These are phyloP conservation scores for Omphalotus guepiniiformis DNA, from an alignment of 768 basidiomycete species.

Conservation along the genomic window DNA sequence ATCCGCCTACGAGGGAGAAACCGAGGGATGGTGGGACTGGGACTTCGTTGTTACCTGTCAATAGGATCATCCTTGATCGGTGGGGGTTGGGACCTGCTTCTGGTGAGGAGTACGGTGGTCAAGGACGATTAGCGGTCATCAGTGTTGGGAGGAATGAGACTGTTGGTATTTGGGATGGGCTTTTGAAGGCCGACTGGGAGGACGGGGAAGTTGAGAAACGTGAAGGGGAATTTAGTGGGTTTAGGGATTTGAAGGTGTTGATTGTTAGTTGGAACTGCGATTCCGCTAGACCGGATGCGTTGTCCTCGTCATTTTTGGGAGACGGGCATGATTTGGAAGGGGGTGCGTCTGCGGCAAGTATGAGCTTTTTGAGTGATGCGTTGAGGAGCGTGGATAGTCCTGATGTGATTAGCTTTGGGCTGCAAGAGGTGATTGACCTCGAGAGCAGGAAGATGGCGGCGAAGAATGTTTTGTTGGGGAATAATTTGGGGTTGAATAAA, in stretches of 20 bases:
- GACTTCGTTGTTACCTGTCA: slow-evolving; percentile 51
- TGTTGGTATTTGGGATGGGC: slow-evolving; percentile 85
- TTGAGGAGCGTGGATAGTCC: slow-evolving; percentile 70
- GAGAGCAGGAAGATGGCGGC: slow-evolving; percentile 90
- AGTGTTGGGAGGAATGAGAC: slow-evolving; percentile 74
- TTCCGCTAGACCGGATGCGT: slow-evolving; percentile 74
- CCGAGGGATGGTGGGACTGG: too few species aligned
- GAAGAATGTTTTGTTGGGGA: slow-evolving; percentile 82
- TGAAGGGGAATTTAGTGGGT: slow-evolving; percentile 62
- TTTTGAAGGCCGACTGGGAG: slow-evolving; percentile 76
- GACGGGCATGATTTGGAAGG: too few species aligned
- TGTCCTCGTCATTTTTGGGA: too few species aligned
- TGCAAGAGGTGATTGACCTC: slow-evolving; percentile 97
- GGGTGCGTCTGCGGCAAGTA: too few species aligned
- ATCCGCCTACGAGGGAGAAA: too few species aligned
- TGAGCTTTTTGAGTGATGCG: slow-evolving; percentile 74
- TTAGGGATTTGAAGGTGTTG: slow-evolving; percentile 72
- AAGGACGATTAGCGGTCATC: slow-evolving; percentile 64
- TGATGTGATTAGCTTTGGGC: slow-evolving; percentile 90
- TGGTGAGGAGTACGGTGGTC: too few species aligned
- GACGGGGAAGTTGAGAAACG: slow-evolving; percentile 23
- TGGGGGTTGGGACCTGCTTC: too few species aligned
- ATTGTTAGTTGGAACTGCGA: slow-evolving; percentile 93
- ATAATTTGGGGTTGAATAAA: too few species aligned
- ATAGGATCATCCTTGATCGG: slow-evolving; percentile 64